These are phyloP conservation scores for Metschnikowia colocasiae DNA, from an alignment of 805 yeast species.

Conservation along the genomic window DNA sequence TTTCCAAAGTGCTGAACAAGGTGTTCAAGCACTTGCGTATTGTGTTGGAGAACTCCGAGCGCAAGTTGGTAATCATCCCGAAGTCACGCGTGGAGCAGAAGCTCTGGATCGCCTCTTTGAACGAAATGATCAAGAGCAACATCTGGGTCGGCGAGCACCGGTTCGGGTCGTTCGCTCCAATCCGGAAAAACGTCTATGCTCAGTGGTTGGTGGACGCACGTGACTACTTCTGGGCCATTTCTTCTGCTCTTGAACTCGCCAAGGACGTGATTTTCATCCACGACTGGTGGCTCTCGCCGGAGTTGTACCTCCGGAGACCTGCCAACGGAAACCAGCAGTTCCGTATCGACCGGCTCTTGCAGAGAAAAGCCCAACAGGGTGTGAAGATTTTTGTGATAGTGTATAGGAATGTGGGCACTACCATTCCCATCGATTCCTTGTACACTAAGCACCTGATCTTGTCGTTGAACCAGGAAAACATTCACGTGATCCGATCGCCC, in stretches of 20 bases:
- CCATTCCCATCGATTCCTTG: conserved; percentile 88
- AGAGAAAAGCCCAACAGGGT: conserved; percentile 89
- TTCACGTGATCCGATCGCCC: conserved; percentile 90
- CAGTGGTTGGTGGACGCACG: conserved; percentile 97
- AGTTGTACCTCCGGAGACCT: conserved; percentile 86
- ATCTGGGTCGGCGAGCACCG: conserved; percentile 73
- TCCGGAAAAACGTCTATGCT: conserved; percentile 78
- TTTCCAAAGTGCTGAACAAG: conserved; percentile 32
- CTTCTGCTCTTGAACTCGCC: conserved; percentile 90
- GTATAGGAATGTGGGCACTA: conserved; percentile 89
- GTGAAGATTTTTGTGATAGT: conserved; percentile 89
- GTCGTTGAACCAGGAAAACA: conserved; percentile 72
- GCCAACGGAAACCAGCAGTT: conserved; percentile 93
- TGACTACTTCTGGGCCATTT: conserved; percentile 94
- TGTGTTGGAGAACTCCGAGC: conserved; percentile 67
- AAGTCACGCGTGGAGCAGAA: conserved; percentile 60
- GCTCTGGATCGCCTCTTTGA: conserved; percentile 73
- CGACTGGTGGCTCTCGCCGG: conserved; percentile 99
- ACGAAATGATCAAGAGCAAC: conserved; percentile 61
- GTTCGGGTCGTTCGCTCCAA: conserved; percentile 90
- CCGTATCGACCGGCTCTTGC: conserved; percentile 83
- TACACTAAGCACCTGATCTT: conserved; percentile 93
- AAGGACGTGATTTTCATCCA: conserved; percentile 90
- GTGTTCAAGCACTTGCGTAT: conserved; percentile 52
- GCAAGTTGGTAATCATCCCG: conserved; percentile 71